Evolutionary conservation across 192 early-diverging fungal species (phyloP).

Genomic region (Umbelopsis sp.): DNA sequence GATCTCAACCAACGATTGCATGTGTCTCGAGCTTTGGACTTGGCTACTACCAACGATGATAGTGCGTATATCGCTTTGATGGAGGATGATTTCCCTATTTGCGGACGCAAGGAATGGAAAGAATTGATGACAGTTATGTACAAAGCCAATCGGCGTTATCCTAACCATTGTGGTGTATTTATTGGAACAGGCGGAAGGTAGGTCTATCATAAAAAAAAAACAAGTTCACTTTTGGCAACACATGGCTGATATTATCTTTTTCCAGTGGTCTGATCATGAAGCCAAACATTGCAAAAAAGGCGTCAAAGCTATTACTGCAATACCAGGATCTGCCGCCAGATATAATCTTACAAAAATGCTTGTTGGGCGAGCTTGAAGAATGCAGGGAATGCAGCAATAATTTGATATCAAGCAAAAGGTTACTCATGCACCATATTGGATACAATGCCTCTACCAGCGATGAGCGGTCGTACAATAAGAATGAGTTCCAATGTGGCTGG

Average conservation of each 20-base stretch:
- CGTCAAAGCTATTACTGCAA: conserved; percentile 36
- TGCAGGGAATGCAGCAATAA: conserved; percentile 46
- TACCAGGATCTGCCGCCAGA: conserved; percentile 47
- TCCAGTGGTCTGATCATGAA: conserved; percentile 43
- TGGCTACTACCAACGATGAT: conserved; percentile 34
- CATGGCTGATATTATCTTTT: not conserved
- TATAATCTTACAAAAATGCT: conserved; percentile 57
- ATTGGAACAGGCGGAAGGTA: conserved; percentile 60
- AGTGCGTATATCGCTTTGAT: conserved; percentile 49
- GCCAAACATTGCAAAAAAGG: conserved; percentile 30
- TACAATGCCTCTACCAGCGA: conserved; percentile 57
- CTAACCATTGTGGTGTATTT: conserved; percentile 57
- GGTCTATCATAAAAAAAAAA: not conserved
- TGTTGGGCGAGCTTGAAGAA: conserved; percentile 47
- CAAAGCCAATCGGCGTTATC: conserved; percentile 42
- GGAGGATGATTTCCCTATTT: conserved; percentile 62
- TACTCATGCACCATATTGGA: conserved; percentile 58
- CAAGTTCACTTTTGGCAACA: not conserved
- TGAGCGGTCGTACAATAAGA: conserved; percentile 47
- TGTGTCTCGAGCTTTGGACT: conserved; percentile 46
- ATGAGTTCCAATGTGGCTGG: conserved; percentile 62
- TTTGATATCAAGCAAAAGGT: conserved; percentile 50
- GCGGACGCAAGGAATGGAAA: conserved; percentile 47
- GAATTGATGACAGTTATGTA: conserved; percentile 55
- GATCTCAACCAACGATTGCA: conserved; percentile 55